Conservation (phyloP, 169 alveolate species). For the Sarcocystis neurona region DNA sequence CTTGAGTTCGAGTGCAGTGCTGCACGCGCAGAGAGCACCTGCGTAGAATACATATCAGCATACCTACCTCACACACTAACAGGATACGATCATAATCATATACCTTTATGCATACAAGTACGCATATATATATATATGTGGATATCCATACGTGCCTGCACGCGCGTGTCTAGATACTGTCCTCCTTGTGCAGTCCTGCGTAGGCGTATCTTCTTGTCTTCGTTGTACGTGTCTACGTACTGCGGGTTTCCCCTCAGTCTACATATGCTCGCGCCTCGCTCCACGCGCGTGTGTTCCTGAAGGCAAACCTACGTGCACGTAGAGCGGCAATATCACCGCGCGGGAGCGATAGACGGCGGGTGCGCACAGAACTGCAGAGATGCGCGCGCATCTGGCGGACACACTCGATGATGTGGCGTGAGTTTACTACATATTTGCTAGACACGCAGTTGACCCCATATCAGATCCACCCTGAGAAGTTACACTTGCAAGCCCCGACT, state of each 20-base stretch:
- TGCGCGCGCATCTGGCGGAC: background rate
- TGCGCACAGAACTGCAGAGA: background rate
- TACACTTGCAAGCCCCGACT: too few species aligned
- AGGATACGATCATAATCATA: background rate
- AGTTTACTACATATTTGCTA: too few species aligned
- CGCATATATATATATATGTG: background rate
- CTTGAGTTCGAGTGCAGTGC: too few species aligned
- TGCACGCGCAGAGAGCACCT: too few species aligned
- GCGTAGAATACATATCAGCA: too few species aligned
- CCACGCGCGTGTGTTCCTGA: background rate
- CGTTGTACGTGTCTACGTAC: background rate
- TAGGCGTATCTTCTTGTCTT: background rate
- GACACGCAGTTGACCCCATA: too few species aligned
- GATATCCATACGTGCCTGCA: background rate
- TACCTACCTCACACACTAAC: too few species aligned
- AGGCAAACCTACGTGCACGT: background rate
- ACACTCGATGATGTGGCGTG: too few species aligned
- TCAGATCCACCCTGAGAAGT: too few species aligned
- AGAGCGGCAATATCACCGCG: background rate
- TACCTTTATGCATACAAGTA: background rate
- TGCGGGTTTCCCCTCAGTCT: background rate
- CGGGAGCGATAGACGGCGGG: background rate
- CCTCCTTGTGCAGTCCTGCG: background rate
- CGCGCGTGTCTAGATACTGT: background rate
- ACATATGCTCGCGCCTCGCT: background rate